phyloP scores from a whole-genome alignment of 768 basidiomycete genomes.

The Terana coerulea region DNA sequence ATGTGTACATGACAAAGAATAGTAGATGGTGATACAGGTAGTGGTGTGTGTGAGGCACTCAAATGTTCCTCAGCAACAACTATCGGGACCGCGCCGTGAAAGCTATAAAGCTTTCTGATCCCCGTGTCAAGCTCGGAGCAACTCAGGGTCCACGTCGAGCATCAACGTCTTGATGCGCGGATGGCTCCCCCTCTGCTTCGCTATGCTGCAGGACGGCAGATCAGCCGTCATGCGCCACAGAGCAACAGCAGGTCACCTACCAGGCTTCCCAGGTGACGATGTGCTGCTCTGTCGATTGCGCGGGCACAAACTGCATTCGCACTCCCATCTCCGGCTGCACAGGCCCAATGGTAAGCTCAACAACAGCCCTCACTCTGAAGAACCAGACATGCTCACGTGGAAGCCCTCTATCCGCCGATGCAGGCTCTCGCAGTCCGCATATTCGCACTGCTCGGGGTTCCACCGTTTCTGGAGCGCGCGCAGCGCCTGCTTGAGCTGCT shows the following conservation, averaged over 20 bases:
- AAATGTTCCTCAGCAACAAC: no score
- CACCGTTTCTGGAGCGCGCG: slow-evolving; percentile 20
- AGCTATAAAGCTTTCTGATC: no score
- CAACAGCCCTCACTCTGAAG: neutral
- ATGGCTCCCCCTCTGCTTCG: slow-evolving; percentile 10
- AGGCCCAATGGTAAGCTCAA: neutral
- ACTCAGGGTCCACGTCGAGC: slow-evolving; percentile 13
- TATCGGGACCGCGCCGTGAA: no score
- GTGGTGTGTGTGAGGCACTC: no score
- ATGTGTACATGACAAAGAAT: no score
- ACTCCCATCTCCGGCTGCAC: slow-evolving; percentile 14
- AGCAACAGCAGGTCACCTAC: slow-evolving; percentile 5
- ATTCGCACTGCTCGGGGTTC: slow-evolving; percentile 6
- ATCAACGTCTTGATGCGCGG: slow-evolving; percentile 15
- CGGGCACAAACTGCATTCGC: slow-evolving; percentile 7
- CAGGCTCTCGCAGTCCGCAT: slow-evolving; percentile 2
- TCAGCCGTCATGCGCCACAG: neutral
- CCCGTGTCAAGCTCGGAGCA: no score
- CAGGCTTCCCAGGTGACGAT: slow-evolving; percentile 10
- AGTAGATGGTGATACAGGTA: no score
- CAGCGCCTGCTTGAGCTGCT: slow-evolving; percentile 17
- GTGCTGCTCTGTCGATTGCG: neutral
- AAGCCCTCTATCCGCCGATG: slow-evolving; percentile 13
- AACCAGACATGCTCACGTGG: slow-evolving; percentile 7
- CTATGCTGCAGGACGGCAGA: slow-evolving; percentile 8